These are phyloP conservation scores for Cladosporium sp. DNA, from an alignment of 2,329 filamentous ascomycete species.

Conservation along the genomic window DNA sequence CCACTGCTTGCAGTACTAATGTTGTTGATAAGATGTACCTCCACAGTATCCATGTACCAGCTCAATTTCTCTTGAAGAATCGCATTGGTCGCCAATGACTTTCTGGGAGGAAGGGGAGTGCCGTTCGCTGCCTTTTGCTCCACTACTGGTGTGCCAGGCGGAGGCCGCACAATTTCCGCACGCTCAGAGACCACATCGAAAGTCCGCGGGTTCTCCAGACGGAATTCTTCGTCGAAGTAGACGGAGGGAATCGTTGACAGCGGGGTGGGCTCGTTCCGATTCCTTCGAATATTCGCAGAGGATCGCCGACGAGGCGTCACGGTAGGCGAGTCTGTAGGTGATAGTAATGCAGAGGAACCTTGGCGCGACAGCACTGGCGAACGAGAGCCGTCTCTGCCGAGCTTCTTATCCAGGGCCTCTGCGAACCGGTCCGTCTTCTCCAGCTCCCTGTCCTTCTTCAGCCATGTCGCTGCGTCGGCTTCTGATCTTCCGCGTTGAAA, in stretches of 20 bases:
- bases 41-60: constrained; percentile 99
- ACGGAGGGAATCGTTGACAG: constrained; percentile 87
- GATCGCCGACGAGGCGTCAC: constrained; percentile 41
- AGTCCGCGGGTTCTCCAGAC: constrained; percentile 88
- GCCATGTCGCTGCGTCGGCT: constrained; percentile 54
- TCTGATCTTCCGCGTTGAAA: constrained; percentile 78
- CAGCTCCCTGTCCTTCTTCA: constrained; percentile 42
- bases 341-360: constrained; percentile 38
- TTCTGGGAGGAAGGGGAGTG: constrained; percentile 58
- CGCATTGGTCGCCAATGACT: constrained; percentile 89
- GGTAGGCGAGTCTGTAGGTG: constrained; percentile 45
- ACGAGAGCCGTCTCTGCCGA: constrained; percentile 31
- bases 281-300: constrained; percentile 52
- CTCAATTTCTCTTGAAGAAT: constrained; percentile 97
- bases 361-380: constrained; percentile 35
- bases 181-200: constrained; percentile 96
- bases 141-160: constrained; percentile 42
- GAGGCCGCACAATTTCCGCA: constrained; percentile 83
- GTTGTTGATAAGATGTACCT: constrained; percentile 92
- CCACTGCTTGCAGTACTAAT: constrained; percentile 94
- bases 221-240: constrained; percentile 94
- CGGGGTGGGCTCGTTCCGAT: constrained; percentile 70
- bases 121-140: constrained; percentile 52
- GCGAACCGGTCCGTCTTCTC: constrained; percentile 47
- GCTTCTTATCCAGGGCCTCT: constrained; percentile 42